These are phyloP conservation scores for Gentiana dahurica DNA, from an alignment of 257 asterid species.

Conservation along the genomic window DNA sequence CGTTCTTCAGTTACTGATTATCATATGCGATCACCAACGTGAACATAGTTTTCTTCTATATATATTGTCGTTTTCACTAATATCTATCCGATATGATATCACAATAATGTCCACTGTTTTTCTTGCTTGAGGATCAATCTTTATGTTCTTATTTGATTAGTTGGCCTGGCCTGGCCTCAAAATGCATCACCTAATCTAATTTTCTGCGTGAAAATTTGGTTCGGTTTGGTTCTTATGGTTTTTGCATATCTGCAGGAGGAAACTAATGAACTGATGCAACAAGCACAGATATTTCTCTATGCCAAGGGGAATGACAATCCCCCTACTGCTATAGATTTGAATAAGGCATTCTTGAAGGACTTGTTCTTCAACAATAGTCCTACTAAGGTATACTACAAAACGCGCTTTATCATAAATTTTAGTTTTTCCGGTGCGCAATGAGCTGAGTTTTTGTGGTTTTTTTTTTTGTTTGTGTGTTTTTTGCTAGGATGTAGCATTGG, in stretches of 20 bases:
- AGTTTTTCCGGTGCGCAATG: background rate
- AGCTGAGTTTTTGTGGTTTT: conserved; percentile 5
- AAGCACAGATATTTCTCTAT: conserved; percentile 68
- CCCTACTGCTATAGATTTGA: conserved; percentile 86
- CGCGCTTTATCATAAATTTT: background rate
- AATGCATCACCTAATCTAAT: no score
- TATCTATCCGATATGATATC: no score
- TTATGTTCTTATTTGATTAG: no score
- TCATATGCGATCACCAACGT: no score
- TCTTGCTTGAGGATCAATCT: no score
- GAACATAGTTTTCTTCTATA: no score
- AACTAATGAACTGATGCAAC: conserved; percentile 73
- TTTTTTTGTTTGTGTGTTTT: conserved; percentile 3
- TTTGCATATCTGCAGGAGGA: conserved; percentile 46
- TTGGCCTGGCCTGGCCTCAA: no score
- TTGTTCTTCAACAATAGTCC: conserved; percentile 91
- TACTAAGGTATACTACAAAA: conserved; percentile 44
- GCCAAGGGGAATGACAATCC: conserved; percentile 75
- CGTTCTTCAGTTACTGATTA: no score
- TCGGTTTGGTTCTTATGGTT: background rate
- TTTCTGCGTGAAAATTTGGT: no score
- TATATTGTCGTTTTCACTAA: no score
- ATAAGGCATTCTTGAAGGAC: conserved; percentile 71
- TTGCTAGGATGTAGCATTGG: conserved; percentile 86
- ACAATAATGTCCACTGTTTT: no score